Base-by-base conservation (phyloP, 495 filamentous ascomycete genomes). In the Hyphodiscus hymeniophilus region DNA sequence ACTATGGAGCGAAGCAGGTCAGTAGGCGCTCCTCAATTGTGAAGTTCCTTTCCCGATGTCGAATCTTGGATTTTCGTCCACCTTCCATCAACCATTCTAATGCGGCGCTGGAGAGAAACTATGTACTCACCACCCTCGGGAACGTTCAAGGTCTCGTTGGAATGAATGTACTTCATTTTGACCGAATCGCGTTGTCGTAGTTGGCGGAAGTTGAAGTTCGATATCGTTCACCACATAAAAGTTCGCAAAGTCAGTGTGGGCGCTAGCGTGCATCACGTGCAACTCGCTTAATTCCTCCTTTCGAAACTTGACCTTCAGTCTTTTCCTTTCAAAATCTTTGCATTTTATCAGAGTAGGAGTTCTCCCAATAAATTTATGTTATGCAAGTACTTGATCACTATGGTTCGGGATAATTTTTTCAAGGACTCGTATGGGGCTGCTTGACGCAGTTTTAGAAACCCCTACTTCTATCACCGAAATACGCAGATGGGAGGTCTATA, bases 101-200 rank as follows among this genome's bases (percentile, higher is more conserved):
- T 17, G n/a, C 23, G 12, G 18, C 21, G 23, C 23, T 17, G 41
- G 26, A 7, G 38, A 22, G 4, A 11, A 7, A 20, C 30, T 30
- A 48, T 44, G 45, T 53, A 79, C 89, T 81, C 83, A 96, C 94
- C 92, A 74, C 87, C 88, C 67, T 95, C 87, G 55, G 94, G 92
- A 69, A 98, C 85, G 60, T 78, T 77, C 72, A 98, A 80, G 73
- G 80, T 79, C 81, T 98, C 91, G 74, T 85, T 75, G 64, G 86
- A 91, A 77, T 96, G 88, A 76, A 97, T 95, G 83, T 94, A 94
- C 76, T 84, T 85, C 89, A 95, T 95, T 70, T 84, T 92, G 78
- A 66, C 71, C 68, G 56, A 58, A 42, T 58, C 67, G 21, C 33
- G 40, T 51, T 43, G 51, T 54, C 55, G 51, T 43, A 13, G 45